Evolutionary conservation across 169 alveolate genomes (phyloP), one percentile per base, ranked within the genome.

Genomic region (Eimeria sp.): DNA sequence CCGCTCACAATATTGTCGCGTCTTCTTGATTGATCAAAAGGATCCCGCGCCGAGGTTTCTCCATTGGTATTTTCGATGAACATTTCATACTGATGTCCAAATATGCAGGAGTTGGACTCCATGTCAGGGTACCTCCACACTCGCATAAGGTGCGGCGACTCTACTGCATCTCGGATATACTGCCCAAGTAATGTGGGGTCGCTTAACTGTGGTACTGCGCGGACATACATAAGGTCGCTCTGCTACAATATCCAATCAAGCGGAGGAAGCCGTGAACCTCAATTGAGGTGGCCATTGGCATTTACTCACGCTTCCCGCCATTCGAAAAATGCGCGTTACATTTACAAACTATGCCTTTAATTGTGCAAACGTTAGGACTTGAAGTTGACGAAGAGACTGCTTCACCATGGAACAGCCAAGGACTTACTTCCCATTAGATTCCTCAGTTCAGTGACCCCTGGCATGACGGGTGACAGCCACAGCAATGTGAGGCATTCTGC

Each of bases 71-170:
- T 30, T 20, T 11, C 34, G 9, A 16, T 16, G 13, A 58, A 9
- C 7, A n/a, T 14, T 54, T 51, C 75, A 40, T 13, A 30, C 51
- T 30, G 75, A 40, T 83, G 75, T 6, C 47, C 91, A 43, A 86
- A 86, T 27, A 63, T 63, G 93, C 93, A 86, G 18, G 93, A 58
- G 40, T 86, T 86, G 63, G 93, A 9, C 63, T 86, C 93, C 49
- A 86, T 0, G 5, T 27, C 43, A 27, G 93, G 93, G 43, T 86
- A 25, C 45, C 61, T 51, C 93, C 80, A 43, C 5, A 34, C 65
- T 22, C 72, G 25, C 65, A n/a, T 51, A 14, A 30, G 51, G 25
- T 57, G 22, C 9, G 90, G 72, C 6, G 90, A 27, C 34, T 86
- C 67, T 20, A 63, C 5, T 43, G 80, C 93, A 47, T 86, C 93